phyloP scores from a whole-genome alignment of 768 basidiomycete species.

The Agrocybe pediades region DNA sequence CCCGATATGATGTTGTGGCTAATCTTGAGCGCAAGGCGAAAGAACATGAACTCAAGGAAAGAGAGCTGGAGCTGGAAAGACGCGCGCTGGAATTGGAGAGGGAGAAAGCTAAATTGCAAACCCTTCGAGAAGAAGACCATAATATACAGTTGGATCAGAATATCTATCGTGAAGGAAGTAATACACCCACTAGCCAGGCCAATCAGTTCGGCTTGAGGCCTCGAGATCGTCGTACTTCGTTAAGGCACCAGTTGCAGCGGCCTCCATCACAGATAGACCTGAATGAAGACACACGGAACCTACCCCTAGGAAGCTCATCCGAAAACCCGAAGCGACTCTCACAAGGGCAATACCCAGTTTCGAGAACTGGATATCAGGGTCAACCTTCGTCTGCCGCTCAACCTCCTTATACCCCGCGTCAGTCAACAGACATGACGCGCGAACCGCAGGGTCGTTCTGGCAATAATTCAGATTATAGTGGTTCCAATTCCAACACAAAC shows the following conservation, averaged over 20 bases:
- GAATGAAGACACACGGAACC: slow-evolving; percentile 13
- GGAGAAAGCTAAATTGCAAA: slow-evolving; percentile 47
- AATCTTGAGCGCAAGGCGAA: slow-evolving; percentile 57
- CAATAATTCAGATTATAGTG: too few species aligned
- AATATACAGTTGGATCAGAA: slow-evolving; percentile 4
- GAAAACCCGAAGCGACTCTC: background rate
- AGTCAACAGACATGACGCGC: too few species aligned
- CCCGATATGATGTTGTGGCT: slow-evolving; percentile 44
- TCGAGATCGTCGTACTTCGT: slow-evolving; percentile 35
- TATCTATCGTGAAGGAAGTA: slow-evolving; percentile 17
- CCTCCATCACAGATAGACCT: slow-evolving; percentile 27
- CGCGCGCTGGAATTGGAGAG: slow-evolving; percentile 58
- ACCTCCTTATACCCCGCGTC: slow-evolving; percentile 7
- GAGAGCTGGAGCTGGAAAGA: slow-evolving; percentile 56
- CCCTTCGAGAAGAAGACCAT: slow-evolving; percentile 32
- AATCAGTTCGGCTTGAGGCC: slow-evolving; percentile 27
- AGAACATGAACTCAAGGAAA: slow-evolving; percentile 51
- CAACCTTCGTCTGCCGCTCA: background rate
- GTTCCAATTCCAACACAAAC: slow-evolving; percentile 18
- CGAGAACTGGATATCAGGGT: slow-evolving; percentile 17
- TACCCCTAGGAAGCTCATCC: slow-evolving; percentile 2
- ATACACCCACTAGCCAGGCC: slow-evolving; percentile 14
- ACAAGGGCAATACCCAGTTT: slow-evolving; percentile 27
- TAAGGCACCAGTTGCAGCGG: slow-evolving; percentile 32
- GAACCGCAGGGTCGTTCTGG: slow-evolving; percentile 4